Conservation (phyloP, 2,329 filamentous ascomycete species). For the Cladosporium sp. region DNA sequence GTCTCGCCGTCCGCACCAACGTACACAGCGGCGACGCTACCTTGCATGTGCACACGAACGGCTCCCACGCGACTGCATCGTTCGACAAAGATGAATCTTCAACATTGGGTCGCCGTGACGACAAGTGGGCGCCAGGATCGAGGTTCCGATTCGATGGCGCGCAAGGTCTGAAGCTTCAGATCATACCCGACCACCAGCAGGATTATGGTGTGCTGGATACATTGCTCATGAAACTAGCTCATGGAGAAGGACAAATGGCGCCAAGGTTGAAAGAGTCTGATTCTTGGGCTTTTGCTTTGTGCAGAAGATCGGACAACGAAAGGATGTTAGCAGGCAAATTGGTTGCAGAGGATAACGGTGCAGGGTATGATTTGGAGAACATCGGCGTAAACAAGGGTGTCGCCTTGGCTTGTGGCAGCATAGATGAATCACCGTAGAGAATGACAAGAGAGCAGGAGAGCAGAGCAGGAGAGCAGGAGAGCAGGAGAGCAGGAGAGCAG, state of each 20-base stretch:
- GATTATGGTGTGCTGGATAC: neutral
- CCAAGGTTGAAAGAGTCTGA: neutral
- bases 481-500: neutral
- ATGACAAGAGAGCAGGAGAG: too few species aligned
- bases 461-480: too few species aligned
- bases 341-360: neutral
- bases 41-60: neutral
- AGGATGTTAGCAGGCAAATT: neutral
- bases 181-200: neutral
- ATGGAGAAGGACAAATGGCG: neutral
- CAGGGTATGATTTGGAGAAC: neutral
- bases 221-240: neutral
- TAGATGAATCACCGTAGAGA: neutral
- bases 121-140: neutral
- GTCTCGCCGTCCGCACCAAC: constrained; percentile 1
- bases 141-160: neutral
- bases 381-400: too few species aligned
- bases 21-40: neutral
- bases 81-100: neutral
- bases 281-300: neutral
- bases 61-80: neutral
- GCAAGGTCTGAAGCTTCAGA: neutral
- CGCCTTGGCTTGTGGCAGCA: too few species aligned
- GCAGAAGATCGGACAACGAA: neutral
- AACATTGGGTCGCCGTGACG: neutral